Percentiles rank a stretch among this genome's conserved stretches.
Evolutionary conservation across 306 rosid genomes (phyloP).

Genomic region (Rosa lucieae): DNA sequence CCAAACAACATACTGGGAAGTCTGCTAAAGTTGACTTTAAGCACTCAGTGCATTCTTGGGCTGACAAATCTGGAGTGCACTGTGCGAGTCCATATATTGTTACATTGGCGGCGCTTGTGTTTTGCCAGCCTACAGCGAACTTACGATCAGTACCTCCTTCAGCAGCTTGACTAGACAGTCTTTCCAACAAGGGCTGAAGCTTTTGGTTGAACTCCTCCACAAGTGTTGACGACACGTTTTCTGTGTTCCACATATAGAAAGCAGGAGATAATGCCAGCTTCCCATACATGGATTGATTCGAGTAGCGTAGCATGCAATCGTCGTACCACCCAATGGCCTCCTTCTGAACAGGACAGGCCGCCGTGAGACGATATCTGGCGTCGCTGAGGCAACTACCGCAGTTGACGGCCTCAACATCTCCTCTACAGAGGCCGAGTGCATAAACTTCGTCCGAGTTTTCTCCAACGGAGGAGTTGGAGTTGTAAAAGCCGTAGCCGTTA

Average conservation of each 20-base stretch:
- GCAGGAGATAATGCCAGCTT: not conserved
- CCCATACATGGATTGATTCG: constrained; percentile 2
- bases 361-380: not conserved
- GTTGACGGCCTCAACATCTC: not conserved
- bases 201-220: not conserved
- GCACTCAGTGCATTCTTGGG: constrained; percentile 8
- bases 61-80: constrained; percentile 21
- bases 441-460: not conserved
- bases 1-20: not conserved
- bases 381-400: not conserved
- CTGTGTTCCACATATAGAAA: not conserved
- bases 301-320: constrained; percentile 25
- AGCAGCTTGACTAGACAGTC: constrained; percentile 8
- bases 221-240: not conserved
- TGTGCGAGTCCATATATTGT: constrained; percentile 22
- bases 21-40: not conserved
- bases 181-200: not conserved
- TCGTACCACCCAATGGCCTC: constrained; percentile 22
- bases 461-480: not conserved
- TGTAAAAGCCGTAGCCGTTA: not conserved
- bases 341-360: constrained; percentile 16
- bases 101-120: not conserved
- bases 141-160: constrained; percentile 4
- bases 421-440: not conserved
- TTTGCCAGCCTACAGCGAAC: not conserved